Conservation (phyloP, 768 basidiomycete species). For the Calocybe gangraenosa region DNA sequence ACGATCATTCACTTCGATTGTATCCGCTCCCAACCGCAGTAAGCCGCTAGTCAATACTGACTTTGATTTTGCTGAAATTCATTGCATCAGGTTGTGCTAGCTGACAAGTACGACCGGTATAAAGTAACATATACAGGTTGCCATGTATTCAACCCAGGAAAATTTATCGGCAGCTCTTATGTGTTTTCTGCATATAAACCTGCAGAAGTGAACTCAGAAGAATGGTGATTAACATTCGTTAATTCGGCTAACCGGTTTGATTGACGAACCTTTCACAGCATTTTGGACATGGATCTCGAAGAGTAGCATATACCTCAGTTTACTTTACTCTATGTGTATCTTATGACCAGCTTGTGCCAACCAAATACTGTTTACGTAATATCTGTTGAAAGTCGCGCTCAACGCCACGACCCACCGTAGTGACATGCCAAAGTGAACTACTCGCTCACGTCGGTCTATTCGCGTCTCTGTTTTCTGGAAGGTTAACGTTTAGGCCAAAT, state of each 20-base stretch:
- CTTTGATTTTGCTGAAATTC: slow-evolving; percentile 1
- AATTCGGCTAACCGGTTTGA: background rate
- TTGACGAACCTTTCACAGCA: slow-evolving; percentile 18
- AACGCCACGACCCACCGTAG: background rate
- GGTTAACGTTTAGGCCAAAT: too few relatives aligned
- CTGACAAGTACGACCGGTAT: slow-evolving; percentile 95
- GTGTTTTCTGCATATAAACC: slow-evolving; percentile 91
- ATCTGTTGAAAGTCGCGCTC: background rate
- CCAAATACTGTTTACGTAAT: slow-evolving; percentile 12
- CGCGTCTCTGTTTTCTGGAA: too few relatives aligned
- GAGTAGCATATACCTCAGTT: slow-evolving; percentile 19
- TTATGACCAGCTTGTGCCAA: background rate
- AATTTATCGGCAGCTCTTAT: slow-evolving; percentile 79
- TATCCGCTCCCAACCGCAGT: slow-evolving; percentile 95
- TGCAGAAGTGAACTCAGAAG: slow-evolving; percentile 78
- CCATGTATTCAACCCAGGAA: slow-evolving; percentile 97
- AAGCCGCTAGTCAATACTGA: slow-evolving; percentile 23
- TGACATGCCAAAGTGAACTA: slow-evolving; percentile 1
- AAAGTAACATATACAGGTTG: slow-evolving; percentile 97
- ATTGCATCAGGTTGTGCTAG: slow-evolving; percentile 69
- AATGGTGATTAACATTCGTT: slow-evolving; percentile 46
- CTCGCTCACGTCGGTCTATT: too few relatives aligned
- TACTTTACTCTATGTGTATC: background rate
- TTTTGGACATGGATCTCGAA: slow-evolving; percentile 36
- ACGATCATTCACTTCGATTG: slow-evolving; percentile 86